A percentile compares a stretch with the other conserved stretches of the same genome.
These are phyloP conservation scores for Pseudogymnoascus sp. DNA, from an alignment of 2,329 filamentous ascomycete genomes.

Conservation along the genomic window DNA sequence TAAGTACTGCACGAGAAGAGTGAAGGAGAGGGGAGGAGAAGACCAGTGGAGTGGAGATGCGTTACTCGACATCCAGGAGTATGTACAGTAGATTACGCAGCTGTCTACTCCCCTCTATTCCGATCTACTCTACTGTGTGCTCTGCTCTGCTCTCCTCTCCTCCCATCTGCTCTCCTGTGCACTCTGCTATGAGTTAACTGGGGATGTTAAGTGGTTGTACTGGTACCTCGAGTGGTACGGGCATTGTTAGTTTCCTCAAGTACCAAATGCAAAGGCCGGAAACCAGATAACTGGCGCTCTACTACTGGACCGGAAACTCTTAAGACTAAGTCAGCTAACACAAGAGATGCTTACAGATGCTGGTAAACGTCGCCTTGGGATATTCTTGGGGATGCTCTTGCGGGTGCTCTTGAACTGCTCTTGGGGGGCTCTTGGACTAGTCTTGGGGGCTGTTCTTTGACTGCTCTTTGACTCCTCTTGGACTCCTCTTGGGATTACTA, in stretches of 20 bases:
- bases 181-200: not conserved
- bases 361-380: not conserved
- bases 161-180: not conserved
- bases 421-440: not conserved
- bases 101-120: not conserved
- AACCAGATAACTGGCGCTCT: not conserved
- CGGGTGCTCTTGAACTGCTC: not conserved
- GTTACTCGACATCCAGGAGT: not conserved
- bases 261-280: constrained; percentile 2
- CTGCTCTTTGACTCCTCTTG: no score
- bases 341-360: not conserved
- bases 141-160: not conserved
- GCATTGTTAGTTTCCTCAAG: not conserved
- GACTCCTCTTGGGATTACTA: no score
- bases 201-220: not conserved
- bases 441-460: not conserved
- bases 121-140: not conserved
- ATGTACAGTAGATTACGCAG: not conserved
- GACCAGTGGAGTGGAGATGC: not conserved
- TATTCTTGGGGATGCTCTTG: not conserved
- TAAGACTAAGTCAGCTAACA: not conserved
- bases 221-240: not conserved
- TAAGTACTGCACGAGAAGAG: not conserved
- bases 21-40: not conserved
- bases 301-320: not conserved